phyloP scores from a whole-genome alignment of 164 flowering plant species.

The Platanus orientalis region DNA sequence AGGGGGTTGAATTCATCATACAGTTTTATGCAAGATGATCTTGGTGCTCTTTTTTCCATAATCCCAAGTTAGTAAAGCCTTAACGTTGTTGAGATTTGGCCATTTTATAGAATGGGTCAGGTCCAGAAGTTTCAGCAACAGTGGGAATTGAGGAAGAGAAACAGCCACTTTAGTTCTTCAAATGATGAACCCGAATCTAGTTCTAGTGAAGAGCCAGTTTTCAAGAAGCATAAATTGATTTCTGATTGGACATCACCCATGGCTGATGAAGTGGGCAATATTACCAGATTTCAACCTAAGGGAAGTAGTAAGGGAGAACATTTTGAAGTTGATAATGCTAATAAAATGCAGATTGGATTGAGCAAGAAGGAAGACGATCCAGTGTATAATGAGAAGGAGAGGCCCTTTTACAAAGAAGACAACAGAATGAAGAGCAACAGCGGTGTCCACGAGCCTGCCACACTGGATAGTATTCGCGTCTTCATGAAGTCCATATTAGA shows the following conservation, averaged over 20 bases:
- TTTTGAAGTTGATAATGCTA: constrained; percentile 8
- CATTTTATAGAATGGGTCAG: constrained; percentile 14
- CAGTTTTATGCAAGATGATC: not conserved
- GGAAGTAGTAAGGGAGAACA: not conserved
- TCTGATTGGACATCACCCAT: constrained; percentile 11
- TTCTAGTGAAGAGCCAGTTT: constrained; percentile 22
- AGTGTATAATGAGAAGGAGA: constrained; percentile 4
- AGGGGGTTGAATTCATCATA: constrained; percentile 1
- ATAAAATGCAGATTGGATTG: constrained; percentile 8
- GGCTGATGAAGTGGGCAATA: constrained; percentile 17
- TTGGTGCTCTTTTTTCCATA: not conserved
- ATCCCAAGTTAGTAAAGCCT: not conserved
- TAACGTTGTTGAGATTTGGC: constrained; percentile 1
- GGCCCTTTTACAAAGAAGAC: constrained; percentile 5
- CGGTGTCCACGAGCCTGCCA: constrained; percentile 7
- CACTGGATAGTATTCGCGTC: constrained; percentile 18
- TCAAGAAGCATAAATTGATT: constrained; percentile 29
- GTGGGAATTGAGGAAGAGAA: constrained; percentile 41
- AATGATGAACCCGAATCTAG: constrained; percentile 23
- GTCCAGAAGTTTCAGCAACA: constrained; percentile 27
- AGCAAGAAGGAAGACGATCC: constrained; percentile 8
- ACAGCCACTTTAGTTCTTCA: constrained; percentile 30
- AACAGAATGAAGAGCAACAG: constrained; percentile 16
- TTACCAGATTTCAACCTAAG: constrained; percentile 9
- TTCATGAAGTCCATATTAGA: constrained; percentile 34